phyloP scores from a whole-genome alignment of 495 filamentous ascomycete species.

The Penicillium angulare region DNA sequence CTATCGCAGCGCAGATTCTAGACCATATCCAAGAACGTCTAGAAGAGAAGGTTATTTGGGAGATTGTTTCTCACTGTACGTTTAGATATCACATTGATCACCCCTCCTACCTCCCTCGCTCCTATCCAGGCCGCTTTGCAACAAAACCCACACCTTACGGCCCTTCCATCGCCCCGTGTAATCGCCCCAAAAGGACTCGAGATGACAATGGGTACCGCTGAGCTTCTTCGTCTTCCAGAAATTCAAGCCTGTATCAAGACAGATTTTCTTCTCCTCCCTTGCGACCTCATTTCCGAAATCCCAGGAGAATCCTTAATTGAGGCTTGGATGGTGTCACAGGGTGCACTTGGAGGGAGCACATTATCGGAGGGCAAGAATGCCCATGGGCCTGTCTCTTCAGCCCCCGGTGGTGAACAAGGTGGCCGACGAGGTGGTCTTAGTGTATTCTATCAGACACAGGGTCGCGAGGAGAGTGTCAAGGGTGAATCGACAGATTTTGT shows the following conservation, averaged over 20 bases:
- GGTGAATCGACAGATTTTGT: conserved; percentile 90
- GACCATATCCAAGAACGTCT: too few species aligned
- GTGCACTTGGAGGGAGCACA: conserved; percentile 55
- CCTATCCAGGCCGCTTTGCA: conserved; percentile 76
- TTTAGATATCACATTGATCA: conserved; percentile 86
- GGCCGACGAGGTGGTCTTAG: conserved; percentile 73
- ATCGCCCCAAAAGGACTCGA: conserved; percentile 70
- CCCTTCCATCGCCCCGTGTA: conserved; percentile 71
- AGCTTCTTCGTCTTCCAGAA: conserved; percentile 80
- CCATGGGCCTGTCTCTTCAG: conserved; percentile 32
- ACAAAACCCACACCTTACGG: conserved; percentile 84
- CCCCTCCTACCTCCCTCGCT: conserved; percentile 67
- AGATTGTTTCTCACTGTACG: background rate
- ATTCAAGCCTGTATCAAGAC: conserved; percentile 67
- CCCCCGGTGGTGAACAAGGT: conserved; percentile 51
- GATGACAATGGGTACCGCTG: conserved; percentile 79
- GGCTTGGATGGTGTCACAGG: conserved; percentile 86
- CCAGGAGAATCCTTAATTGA: conserved; percentile 77
- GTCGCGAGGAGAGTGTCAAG: conserved; percentile 67
- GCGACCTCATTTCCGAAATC: conserved; percentile 90
- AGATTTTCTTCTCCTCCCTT: conserved; percentile 89
- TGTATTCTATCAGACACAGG: conserved; percentile 87
- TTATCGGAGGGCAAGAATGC: conserved; percentile 23
- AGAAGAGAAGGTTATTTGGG: too few species aligned
- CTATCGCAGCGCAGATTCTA: too few species aligned